Evolutionary conservation across 345 rosid genomes (phyloP).

Genomic region (Cardiospermum halicacabum): DNA sequence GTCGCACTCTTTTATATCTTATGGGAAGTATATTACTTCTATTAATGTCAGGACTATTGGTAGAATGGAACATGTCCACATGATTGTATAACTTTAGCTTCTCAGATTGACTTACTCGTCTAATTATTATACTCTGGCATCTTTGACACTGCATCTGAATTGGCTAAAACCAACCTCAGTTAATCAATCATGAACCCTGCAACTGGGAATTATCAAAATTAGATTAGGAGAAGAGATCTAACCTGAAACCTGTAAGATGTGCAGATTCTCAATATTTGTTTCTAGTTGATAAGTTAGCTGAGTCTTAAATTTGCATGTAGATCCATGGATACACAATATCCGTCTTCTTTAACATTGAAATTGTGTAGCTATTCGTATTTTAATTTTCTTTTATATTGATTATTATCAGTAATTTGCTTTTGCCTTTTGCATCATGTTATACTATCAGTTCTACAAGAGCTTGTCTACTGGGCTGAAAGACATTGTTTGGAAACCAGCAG

Average conservation of each 20-base stretch:
- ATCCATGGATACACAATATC: neutral
- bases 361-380: neutral
- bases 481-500: slow-evolving; percentile 81
- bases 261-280: no score
- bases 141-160: no score
- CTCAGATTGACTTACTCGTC: neutral
- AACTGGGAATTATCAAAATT: no score
- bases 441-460: slow-evolving; percentile 77
- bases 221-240: no score
- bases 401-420: slow-evolving; percentile 3
- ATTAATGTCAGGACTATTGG: neutral
- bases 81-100: neutral
- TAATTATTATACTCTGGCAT: no score
- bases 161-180: neutral
- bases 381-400: neutral
- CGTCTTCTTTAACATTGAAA: neutral
- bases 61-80: neutral
- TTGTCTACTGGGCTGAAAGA: slow-evolving; percentile 87
- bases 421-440: slow-evolving; percentile 6
- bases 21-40: neutral
- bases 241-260: no score
- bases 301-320: neutral
- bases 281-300: no score
- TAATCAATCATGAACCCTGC: neutral
- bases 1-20: neutral